A percentile compares a stretch with the other conserved stretches of the same genome.
These are phyloP conservation scores for Hypomyces rosellus DNA, from an alignment of 2,329 filamentous ascomycete species.

Conservation along the genomic window DNA sequence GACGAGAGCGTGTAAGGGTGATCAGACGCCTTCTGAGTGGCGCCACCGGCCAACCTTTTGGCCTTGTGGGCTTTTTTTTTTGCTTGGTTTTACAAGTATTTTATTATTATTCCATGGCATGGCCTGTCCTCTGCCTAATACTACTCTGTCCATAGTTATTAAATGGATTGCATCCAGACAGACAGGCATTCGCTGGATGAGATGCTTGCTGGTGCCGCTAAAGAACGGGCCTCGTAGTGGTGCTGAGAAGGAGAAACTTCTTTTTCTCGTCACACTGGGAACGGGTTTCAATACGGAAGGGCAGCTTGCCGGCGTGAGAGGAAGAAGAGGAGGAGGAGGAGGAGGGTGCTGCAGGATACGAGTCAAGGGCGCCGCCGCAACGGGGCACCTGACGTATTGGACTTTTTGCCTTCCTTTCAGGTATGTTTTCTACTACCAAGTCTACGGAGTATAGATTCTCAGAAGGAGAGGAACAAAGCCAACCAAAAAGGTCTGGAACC, in stretches of 20 bases:
- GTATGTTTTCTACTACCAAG: too few species aligned
- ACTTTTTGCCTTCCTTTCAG: not conserved
- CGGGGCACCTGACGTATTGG: conserved; percentile 2
- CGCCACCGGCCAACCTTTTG: too few species aligned
- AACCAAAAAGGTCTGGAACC: too few species aligned
- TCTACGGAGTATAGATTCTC: too few species aligned
- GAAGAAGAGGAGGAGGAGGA: not conserved
- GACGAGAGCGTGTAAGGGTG: too few species aligned
- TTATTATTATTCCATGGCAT: too few species aligned
- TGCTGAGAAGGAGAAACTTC: not conserved
- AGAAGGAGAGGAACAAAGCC: not conserved
- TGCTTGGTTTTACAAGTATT: too few species aligned
- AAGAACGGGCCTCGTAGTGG: not conserved
- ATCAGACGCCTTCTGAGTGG: too few species aligned
- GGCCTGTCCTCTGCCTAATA: too few species aligned
- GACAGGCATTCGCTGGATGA: not conserved
- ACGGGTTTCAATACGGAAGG: not conserved
- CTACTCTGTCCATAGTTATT: not conserved
- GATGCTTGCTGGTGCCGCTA: not conserved
- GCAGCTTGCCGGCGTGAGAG: not conserved
- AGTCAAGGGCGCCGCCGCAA: conserved; percentile 3
- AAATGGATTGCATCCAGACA: not conserved
- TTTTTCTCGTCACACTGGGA: not conserved
- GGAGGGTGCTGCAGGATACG: not conserved
- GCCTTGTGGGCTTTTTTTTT: conserved; percentile 1